Base-by-base conservation (phyloP, 495 filamentous ascomycete species). In the Penicillium parvum region DNA sequence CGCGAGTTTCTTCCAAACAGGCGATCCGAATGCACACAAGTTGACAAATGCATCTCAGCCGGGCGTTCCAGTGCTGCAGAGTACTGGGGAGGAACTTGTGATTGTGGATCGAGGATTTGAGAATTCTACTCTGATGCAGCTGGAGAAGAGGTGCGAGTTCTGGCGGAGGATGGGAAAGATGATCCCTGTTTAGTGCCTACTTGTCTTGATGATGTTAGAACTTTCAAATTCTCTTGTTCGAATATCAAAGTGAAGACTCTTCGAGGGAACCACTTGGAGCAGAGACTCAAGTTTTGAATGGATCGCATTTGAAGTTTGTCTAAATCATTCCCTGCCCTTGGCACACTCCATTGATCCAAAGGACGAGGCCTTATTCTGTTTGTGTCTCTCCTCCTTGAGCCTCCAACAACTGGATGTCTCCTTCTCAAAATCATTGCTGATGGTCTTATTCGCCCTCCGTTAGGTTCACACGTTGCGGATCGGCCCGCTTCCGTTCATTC, bases 1-100 rank as follows among this genome's bases (percentile, higher is more conserved):
- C 25, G 78, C 76, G 1, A 75, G 69, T 32, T 81, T 82, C 59
- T 73, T 82, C 41, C 62, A 72, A 41, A 81, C 75, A 0, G 78
- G 78, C 3, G 67, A 81, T 52, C 76, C 79, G 4, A 82, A 82
- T 48, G 63, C 67, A 10, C 65, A 76, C 45, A 81, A 81, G 48
- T 52, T 82, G 37, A 83, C 77, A 3, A 59, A 68, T 37, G 41
- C 37, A 5, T 63, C 60, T 33, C 52, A 66, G 26, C 54, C 58
- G 1, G 69, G 69, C 11, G 74, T 81, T 16, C 77, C 78, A 8
- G 53, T 57, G 20, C 44, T 72, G 14, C 32, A 49, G 5, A 32
- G 32, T 4, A 69, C 58, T 0, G 65, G 66, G 1, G 40, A 68
- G 33, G 68, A 82, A 52, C 81, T 78, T 56, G 70, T 79, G 3